These are phyloP conservation scores for Pelargonium nanum DNA, from an alignment of 345 rosid genomes.

Conservation along the genomic window DNA sequence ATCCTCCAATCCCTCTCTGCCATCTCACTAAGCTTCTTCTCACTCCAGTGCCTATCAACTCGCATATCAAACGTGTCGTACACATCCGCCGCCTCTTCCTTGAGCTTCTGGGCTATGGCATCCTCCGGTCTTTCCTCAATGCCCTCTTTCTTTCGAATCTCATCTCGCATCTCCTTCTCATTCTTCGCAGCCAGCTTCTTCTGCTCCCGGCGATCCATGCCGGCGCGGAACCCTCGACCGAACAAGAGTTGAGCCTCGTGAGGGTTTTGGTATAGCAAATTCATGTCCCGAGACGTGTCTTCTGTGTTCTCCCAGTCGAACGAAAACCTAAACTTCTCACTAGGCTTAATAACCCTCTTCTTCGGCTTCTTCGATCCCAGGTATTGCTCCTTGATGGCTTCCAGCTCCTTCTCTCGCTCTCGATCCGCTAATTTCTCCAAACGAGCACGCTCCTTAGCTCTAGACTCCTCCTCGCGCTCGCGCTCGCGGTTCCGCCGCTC, in stretches of 20 bases:
- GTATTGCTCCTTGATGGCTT: constrained; percentile 79
- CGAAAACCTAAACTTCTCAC: constrained; percentile 87
- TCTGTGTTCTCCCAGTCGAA: constrained; percentile 95
- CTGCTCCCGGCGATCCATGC: constrained; percentile 95
- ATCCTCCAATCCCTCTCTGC: constrained; percentile 95
- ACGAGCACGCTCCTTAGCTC: constrained; percentile 51
- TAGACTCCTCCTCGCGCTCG: constrained; percentile 59
- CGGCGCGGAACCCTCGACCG: constrained; percentile 90
- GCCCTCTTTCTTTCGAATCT: constrained; percentile 78
- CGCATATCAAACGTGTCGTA: constrained; percentile 92
- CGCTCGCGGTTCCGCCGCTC: constrained; percentile 66
- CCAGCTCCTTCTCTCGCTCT: constrained; percentile 79
- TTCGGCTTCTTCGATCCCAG: constrained; percentile 87
- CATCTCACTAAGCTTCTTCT: constrained; percentile 88
- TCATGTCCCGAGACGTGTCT: constrained; percentile 87
- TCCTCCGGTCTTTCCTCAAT: constrained; percentile 83
- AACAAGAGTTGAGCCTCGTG: constrained; percentile 89
- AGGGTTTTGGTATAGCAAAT: constrained; percentile 75
- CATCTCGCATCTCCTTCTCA: constrained; percentile 82
- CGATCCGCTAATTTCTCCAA: constrained; percentile 63
- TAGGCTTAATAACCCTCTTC: constrained; percentile 84
- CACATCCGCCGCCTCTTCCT: constrained; percentile 73
- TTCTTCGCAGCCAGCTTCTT: constrained; percentile 85
- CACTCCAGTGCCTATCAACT: constrained; percentile 86
- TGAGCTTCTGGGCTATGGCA: constrained; percentile 59